Percentiles rank a stretch among this genome's conserved stretches.
Evolutionary conservation across 306 rosid genomes (phyloP).

Genomic region (Cucumis hystrix): DNA sequence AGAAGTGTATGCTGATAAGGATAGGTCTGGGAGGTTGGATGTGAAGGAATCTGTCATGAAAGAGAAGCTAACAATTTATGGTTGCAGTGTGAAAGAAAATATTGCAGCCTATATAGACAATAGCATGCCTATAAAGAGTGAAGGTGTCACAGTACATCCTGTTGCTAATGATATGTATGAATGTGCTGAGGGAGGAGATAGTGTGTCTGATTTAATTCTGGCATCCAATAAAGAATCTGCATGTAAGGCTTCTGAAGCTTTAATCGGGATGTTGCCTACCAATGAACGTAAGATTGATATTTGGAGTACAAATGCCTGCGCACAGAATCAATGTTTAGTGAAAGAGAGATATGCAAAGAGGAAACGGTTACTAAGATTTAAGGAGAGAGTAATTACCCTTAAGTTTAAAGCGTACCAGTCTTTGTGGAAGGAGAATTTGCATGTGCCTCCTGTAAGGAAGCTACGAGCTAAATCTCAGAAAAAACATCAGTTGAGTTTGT

Average conservation of each 20-base stretch:
- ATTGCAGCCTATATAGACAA: background rate
- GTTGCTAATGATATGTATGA: background rate
- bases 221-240: constrained; percentile 59
- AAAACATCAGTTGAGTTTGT: constrained; percentile 51
- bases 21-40: constrained; percentile 60
- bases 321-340: constrained; percentile 14
- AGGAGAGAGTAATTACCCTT: constrained; percentile 64
- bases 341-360: constrained; percentile 48
- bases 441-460: constrained; percentile 42
- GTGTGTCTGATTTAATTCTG: constrained; percentile 21
- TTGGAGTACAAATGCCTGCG: constrained; percentile 13
- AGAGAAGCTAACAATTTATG: background rate
- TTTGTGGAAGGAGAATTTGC: constrained; percentile 81
- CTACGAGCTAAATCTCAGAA: constrained; percentile 64
- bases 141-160: background rate
- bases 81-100: background rate
- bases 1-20: constrained; percentile 30
- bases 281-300: constrained; percentile 17
- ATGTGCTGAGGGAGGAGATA: constrained; percentile 13
- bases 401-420: constrained; percentile 70
- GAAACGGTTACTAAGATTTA: constrained; percentile 44
- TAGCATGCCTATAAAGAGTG: background rate
- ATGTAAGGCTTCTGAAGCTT: constrained; percentile 27
- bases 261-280: constrained; percentile 38
- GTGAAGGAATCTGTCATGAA: background rate